Conservation (phyloP, 306 rosid genomes). For the Hippophae rhamnoides region DNA sequence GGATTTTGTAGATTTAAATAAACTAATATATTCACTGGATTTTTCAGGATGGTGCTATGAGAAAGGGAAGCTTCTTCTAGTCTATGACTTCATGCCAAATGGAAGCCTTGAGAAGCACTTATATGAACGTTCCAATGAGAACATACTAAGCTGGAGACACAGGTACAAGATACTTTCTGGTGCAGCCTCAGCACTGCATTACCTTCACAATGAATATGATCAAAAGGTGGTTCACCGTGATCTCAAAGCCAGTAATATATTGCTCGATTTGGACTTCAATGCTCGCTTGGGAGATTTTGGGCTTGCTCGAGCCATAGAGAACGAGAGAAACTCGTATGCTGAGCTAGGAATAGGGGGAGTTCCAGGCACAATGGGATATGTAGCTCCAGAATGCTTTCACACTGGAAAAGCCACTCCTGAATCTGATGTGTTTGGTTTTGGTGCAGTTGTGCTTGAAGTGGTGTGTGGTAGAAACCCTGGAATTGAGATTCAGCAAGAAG, state of each 20-base stretch:
- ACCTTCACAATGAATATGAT: conserved; percentile 37
- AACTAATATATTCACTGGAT: not conserved
- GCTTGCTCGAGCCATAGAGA: conserved; percentile 45
- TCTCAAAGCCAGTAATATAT: conserved; percentile 39
- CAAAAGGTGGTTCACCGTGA: conserved; percentile 41
- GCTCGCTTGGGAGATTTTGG: conserved; percentile 48
- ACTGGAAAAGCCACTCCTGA: conserved; percentile 43
- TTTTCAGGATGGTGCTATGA: conserved; percentile 46
- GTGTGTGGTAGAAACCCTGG: conserved; percentile 34
- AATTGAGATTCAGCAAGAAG: conserved; percentile 5
- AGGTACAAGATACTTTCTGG: conserved; percentile 32
- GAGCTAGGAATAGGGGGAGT: conserved; percentile 32
- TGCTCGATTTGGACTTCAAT: conserved; percentile 33
- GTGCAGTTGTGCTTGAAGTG: conserved; percentile 45
- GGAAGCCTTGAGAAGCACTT: conserved; percentile 39
- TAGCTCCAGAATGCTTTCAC: conserved; percentile 53
- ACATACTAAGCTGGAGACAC: conserved; percentile 25
- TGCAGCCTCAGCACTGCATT: conserved; percentile 40
- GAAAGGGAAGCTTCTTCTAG: conserved; percentile 35
- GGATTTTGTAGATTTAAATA: not conserved
- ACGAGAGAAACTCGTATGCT: conserved; percentile 41
- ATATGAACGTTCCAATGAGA: conserved; percentile 11
- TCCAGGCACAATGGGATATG: conserved; percentile 46
- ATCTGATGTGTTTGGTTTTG: conserved; percentile 43
- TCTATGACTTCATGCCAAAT: conserved; percentile 44